Evolutionary conservation across 2,329 filamentous ascomycete genomes (phyloP).

Genomic region (Gaeumannomyces sp.): DNA sequence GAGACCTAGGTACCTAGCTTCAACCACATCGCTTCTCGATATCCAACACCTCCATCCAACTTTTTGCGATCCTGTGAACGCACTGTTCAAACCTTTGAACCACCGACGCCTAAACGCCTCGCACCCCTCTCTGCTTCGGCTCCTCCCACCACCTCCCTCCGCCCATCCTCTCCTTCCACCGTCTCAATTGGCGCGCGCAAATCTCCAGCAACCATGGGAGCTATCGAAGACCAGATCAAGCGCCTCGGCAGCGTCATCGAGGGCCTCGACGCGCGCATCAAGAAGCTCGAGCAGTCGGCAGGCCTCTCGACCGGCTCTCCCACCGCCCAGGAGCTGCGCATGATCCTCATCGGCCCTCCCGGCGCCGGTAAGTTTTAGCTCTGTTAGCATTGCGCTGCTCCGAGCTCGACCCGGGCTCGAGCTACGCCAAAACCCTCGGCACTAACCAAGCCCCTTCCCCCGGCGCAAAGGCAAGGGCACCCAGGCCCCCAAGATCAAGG

Average conservation of each 20-base stretch:
- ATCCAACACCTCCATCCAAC: no score
- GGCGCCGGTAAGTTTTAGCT: constrained; percentile 71
- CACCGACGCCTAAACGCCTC: no score
- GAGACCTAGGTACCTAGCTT: no score
- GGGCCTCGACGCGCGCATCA: constrained; percentile 79
- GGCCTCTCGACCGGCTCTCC: constrained; percentile 43
- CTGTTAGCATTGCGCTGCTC: not conserved
- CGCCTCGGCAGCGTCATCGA: constrained; percentile 78
- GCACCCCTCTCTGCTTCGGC: no score
- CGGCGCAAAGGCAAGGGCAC: constrained; percentile 81
- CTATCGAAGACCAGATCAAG: constrained; percentile 78
- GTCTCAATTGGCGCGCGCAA: constrained; percentile 1
- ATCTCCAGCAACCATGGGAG: constrained; percentile 65
- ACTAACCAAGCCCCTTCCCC: constrained; percentile 4
- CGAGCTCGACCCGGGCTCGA: constrained; percentile 2
- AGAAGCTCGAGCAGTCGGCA: constrained; percentile 73
- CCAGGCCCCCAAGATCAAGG: constrained; percentile 96
- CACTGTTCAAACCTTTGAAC: not conserved
- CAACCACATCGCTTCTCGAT: no score
- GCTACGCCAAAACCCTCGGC: not conserved
- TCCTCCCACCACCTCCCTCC: no score
- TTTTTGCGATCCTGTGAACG: no score
- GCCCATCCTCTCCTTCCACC: not conserved
- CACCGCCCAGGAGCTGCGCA: constrained; percentile 67
- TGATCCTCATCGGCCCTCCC: constrained; percentile 96